These are phyloP conservation scores for Pichia insulana DNA, from an alignment of 805 yeast species.

Conservation along the genomic window DNA sequence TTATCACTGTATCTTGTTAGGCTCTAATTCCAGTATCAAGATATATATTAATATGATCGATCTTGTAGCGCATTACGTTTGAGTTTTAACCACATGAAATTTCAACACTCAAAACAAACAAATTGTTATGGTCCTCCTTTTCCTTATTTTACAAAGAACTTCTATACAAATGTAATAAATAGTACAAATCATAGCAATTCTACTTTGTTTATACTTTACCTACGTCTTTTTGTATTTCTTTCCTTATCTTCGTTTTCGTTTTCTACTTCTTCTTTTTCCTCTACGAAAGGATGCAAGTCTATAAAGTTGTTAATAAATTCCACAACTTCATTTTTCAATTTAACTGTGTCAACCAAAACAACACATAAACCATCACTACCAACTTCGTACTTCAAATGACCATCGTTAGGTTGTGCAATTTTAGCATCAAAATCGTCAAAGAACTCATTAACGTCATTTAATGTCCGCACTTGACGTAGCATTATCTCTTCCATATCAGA, in stretches of 20 bases:
- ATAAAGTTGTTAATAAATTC: conserved; percentile 33
- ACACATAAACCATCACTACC: conserved; percentile 55
- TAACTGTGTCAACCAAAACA: conserved; percentile 38
- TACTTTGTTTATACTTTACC: too few relatives aligned
- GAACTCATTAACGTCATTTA: conserved; percentile 41
- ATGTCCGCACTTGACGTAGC: conserved; percentile 26
- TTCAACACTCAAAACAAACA: neutral
- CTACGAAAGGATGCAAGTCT: conserved; percentile 3
- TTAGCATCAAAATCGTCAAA: conserved; percentile 44
- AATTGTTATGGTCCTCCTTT: too few relatives aligned
- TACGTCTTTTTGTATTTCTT: conserved; percentile 11
- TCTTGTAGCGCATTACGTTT: too few relatives aligned
- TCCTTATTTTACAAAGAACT: too few relatives aligned
- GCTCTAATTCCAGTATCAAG: too few relatives aligned
- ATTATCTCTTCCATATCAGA: conserved; percentile 41
- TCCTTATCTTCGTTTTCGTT: conserved; percentile 7
- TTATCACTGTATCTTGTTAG: too few relatives aligned
- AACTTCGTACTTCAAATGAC: conserved; percentile 47
- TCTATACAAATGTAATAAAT: too few relatives aligned
- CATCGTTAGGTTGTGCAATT: conserved; percentile 47
- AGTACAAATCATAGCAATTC: too few relatives aligned
- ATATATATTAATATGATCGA: too few relatives aligned
- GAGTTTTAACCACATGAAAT: neutral
- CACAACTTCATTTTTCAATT: conserved; percentile 32
- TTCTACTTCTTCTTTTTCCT: neutral